Conservation (phyloP, 805 yeast genomes). For the Pichia kluyveri region DNA sequence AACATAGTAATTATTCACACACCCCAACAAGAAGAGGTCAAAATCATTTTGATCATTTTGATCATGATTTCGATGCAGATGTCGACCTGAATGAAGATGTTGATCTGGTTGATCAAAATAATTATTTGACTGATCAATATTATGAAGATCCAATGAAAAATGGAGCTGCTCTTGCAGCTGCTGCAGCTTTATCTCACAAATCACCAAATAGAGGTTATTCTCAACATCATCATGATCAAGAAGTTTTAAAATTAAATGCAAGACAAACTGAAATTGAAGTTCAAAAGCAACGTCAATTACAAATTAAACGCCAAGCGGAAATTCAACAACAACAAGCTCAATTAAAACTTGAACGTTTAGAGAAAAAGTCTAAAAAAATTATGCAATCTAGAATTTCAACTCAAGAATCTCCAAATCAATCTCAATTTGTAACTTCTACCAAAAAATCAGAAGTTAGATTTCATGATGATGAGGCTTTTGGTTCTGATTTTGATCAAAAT, state of each 20-base stretch:
- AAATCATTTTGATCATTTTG: not conserved
- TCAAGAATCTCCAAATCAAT: not conserved
- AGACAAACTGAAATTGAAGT: not conserved
- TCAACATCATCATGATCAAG: not conserved
- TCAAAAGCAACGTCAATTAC: not conserved
- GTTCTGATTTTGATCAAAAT: not conserved
- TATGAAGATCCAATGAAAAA: not conserved
- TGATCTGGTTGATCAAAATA: not conserved
- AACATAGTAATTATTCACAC: not conserved
- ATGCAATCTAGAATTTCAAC: not conserved
- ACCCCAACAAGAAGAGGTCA: not conserved
- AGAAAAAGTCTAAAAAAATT: not conserved
- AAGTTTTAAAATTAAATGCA: not conserved
- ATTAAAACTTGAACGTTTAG: not conserved
- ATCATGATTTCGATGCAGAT: not conserved
- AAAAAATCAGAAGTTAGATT: not conserved
- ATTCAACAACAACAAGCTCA: not conserved
- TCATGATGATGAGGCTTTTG: not conserved
- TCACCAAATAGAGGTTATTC: not conserved
- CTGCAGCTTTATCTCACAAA: not conserved
- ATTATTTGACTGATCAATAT: not conserved
- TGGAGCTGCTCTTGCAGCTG: not conserved
- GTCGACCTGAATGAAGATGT: not conserved
- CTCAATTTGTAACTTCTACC: not conserved
- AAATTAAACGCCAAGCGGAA: not conserved